Evolutionary conservation across 345 rosid species (phyloP).

Genomic region (Reutealis trisperma): DNA sequence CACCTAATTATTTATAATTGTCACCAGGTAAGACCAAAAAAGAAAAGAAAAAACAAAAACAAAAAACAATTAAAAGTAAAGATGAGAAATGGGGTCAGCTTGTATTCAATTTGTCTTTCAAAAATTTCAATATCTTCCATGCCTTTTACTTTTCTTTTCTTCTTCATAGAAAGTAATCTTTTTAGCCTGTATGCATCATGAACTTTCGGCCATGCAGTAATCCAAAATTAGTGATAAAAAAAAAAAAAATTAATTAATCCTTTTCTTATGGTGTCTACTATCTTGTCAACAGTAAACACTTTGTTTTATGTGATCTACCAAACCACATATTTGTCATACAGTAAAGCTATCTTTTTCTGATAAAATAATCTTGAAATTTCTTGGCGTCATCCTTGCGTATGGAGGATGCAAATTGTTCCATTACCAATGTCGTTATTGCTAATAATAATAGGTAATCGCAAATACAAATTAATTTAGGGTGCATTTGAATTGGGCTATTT

Average conservation of each 20-base stretch:
- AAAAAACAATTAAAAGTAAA: not conserved
- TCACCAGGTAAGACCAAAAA: no score
- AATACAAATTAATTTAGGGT: no score
- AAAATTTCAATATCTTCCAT: slow-evolving; percentile 4
- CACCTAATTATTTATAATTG: no score
- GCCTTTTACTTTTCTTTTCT: not conserved
- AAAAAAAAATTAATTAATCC: no score
- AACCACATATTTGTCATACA: not conserved
- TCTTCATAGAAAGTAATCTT: not conserved
- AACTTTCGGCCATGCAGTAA: slow-evolving; percentile 12
- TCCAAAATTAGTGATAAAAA: no score
- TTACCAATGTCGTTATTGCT: no score
- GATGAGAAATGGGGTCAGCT: not conserved
- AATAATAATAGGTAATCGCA: no score
- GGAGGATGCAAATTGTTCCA: not conserved
- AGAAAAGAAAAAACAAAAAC: not conserved
- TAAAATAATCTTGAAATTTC: not conserved
- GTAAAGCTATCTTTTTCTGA: not conserved
- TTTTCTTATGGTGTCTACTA: no score
- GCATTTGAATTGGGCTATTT: no score
- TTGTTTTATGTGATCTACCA: not conserved
- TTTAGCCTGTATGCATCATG: not conserved
- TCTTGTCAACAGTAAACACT: no score
- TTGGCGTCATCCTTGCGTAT: slow-evolving; percentile 19
- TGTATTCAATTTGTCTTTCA: slow-evolving; percentile 3